Percentiles rank a stretch among this genome's conserved stretches.
phyloP scores from a whole-genome alignment of 2,329 filamentous ascomycete genomes.

The Alternaria sp. region DNA sequence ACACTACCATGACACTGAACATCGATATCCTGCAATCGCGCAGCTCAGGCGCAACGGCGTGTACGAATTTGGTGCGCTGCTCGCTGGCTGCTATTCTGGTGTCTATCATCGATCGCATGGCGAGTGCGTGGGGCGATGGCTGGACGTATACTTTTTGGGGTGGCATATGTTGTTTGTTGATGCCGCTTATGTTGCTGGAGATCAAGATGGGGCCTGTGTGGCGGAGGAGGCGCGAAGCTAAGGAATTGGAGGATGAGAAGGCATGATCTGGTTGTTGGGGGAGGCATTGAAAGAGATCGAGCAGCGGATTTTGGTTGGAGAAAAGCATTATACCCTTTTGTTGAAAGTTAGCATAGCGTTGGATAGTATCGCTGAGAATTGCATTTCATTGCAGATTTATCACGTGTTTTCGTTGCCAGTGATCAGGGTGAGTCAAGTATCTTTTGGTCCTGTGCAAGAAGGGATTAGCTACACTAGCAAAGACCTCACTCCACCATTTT shows the following conservation, averaged over 20 bases:
- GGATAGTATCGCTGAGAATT: neutral
- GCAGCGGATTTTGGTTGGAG: neutral
- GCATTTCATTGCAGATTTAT: too few relatives aligned
- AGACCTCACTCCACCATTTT: neutral
- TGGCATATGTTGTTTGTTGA: conserved; percentile 25
- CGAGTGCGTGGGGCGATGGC: conserved; percentile 25
- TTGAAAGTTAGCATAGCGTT: neutral
- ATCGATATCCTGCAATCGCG: conserved; percentile 37
- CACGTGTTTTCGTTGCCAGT: too few relatives aligned
- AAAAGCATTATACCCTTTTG: conserved; percentile 14
- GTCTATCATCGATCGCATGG: conserved; percentile 35
- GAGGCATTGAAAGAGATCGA: neutral
- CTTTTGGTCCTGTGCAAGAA: neutral
- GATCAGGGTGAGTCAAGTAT: too few relatives aligned
- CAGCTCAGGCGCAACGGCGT: conserved; percentile 35
- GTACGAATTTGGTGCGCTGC: conserved; percentile 36
- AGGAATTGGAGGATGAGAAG: conserved; percentile 20
- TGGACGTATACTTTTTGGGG: conserved; percentile 41
- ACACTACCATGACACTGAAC: conserved; percentile 40
- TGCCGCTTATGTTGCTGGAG: conserved; percentile 38
- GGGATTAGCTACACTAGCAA: neutral
- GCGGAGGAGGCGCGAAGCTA: conserved; percentile 26
- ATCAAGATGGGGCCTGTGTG: conserved; percentile 35
- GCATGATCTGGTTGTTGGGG: neutral
- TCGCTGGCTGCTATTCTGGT: conserved; percentile 33